Evolutionary conservation across 2,329 filamentous ascomycete genomes (phyloP).

Genomic region (Aspergillus spinulosporus): DNA sequence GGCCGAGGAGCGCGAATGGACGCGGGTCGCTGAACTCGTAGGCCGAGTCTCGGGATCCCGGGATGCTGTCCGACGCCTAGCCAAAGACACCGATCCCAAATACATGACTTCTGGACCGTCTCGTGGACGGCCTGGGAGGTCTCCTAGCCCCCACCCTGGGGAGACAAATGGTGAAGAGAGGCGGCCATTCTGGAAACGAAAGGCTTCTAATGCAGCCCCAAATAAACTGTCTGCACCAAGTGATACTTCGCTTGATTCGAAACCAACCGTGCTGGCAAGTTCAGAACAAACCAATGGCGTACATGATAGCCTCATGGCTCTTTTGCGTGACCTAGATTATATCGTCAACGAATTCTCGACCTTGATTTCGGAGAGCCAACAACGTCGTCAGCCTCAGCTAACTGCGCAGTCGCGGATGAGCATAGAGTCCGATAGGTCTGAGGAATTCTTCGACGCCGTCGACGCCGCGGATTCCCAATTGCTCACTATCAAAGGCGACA

Average conservation of each 20-base stretch:
- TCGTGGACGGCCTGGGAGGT: slow-evolving; percentile 36
- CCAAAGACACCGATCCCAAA: slow-evolving; percentile 76
- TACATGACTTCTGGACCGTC: slow-evolving; percentile 40
- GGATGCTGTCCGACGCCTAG: slow-evolving; percentile 82
- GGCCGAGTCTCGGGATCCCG: slow-evolving; percentile 83
- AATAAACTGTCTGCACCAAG: slow-evolving; percentile 49
- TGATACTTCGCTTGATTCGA: slow-evolving; percentile 32
- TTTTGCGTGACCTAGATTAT: slow-evolving; percentile 81
- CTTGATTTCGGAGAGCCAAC: slow-evolving; percentile 76
- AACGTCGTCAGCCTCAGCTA: slow-evolving; percentile 63
- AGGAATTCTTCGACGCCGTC: slow-evolving; percentile 94
- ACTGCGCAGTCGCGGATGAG: slow-evolving; percentile 63
- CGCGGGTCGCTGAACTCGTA: slow-evolving; percentile 78
- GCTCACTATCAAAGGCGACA: slow-evolving; percentile 71
- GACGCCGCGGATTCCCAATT: slow-evolving; percentile 67
- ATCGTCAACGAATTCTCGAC: slow-evolving; percentile 80
- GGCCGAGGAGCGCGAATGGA: slow-evolving; percentile 80
- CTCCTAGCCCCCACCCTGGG: slow-evolving; percentile 34
- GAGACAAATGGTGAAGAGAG: slow-evolving; percentile 53
- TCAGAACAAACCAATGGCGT: slow-evolving; percentile 63
- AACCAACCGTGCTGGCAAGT: slow-evolving; percentile 33
- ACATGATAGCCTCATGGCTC: slow-evolving; percentile 77
- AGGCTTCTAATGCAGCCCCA: slow-evolving; percentile 48
- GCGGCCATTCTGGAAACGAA: slow-evolving; percentile 89
- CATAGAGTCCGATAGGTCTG: slow-evolving; percentile 75